Base-by-base conservation (phyloP, 768 basidiomycete species). In the Leucosporidium yakuticum region DNA sequence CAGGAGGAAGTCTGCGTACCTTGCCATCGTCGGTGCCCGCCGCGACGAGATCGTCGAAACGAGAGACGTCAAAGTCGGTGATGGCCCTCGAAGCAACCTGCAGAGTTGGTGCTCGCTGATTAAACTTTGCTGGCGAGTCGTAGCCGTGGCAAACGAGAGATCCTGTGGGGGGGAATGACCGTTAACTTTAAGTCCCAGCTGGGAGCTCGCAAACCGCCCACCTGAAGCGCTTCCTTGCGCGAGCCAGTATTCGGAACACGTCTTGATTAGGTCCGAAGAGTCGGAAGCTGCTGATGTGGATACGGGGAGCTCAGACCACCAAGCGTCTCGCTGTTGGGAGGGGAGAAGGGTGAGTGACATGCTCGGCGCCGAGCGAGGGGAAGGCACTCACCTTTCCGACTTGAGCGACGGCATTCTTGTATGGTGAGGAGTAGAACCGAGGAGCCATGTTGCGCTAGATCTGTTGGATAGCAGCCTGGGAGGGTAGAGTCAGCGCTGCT, bases 241-340 rank as follows among this genome's bases (percentile, higher is more conserved):
- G 44, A 71, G 60, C 58, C 63, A 63, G 62, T 69, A 70, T 2
- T 63, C 67, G 15, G 25, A 23, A 4, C 34, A 27, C 17, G 68
- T 50, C 4, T 39, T 48, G 49, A 70, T 64, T 17, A 60, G 34
- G 9, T 69, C 61, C 4, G 63, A 20, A 17, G 39, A 34, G 23
- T 74, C 73, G 21, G 36, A 36, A n/a, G 61, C 49, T 1, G 62
- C 47, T 0, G 58, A 6, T 2, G 60, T 47, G 1, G 65, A 63
- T 14, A 68, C 29, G 9, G 73, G 68, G 6, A 71, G 32, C 51
- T 74, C 73, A 11, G 73, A 60, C 57, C 54, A 69, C 68, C 70
- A 72, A 15, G 36, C 44, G 17, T 74, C 73, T 53, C 62, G 63
- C 73, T 74, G 49, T 4, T n/a, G 14, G 2, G 4, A 0, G 20